Evolutionary conservation across 1,284 basidiomycete genomes (phyloP).

Genomic region (Cerrena zonata): DNA sequence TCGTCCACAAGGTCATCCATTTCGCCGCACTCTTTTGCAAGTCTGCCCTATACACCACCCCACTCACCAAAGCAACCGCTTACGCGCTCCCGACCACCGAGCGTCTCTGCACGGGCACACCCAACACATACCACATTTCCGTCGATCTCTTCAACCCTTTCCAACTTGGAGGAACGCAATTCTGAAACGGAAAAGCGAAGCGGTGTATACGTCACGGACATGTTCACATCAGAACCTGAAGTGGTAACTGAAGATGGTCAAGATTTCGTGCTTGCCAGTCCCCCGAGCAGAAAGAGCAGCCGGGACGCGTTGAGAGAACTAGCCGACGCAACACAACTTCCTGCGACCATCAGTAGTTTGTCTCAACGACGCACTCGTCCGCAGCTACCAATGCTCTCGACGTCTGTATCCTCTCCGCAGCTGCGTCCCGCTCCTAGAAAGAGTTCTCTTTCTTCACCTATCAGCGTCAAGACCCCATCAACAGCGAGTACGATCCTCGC

Average conservation of each 20-base stretch:
- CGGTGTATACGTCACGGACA: slow-evolving; percentile 22
- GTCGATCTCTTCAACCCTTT: slow-evolving; percentile 28
- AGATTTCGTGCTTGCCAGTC: slow-evolving; percentile 10
- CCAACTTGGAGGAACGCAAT: slow-evolving; percentile 24
- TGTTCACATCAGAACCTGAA: background rate
- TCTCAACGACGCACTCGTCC: slow-evolving; percentile 17
- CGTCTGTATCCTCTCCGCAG: slow-evolving; percentile 25
- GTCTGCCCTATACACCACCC: slow-evolving; percentile 4
- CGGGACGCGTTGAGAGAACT: slow-evolving; percentile 5
- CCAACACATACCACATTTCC: slow-evolving; percentile 24
- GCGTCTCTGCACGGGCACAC: slow-evolving; percentile 8
- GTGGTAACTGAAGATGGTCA: background rate
- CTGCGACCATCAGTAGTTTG: slow-evolving; percentile 10
- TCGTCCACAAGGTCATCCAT: slow-evolving; percentile 13
- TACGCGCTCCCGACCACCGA: slow-evolving; percentile 8
- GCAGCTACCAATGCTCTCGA: slow-evolving; percentile 20
- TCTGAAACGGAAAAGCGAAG: slow-evolving; percentile 22
- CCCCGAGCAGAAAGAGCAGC: slow-evolving; percentile 10
- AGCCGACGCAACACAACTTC: background rate
- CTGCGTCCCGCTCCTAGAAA: slow-evolving; percentile 23
- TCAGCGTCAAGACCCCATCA: slow-evolving; percentile 7
- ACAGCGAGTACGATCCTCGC: slow-evolving; percentile 6
- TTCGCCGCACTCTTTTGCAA: slow-evolving; percentile 2
- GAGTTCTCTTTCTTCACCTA: slow-evolving; percentile 15
- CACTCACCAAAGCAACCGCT: slow-evolving; percentile 1